Evolutionary conservation across 805 yeast genomes (phyloP).

Genomic region (Gaillardinia entomophila): DNA sequence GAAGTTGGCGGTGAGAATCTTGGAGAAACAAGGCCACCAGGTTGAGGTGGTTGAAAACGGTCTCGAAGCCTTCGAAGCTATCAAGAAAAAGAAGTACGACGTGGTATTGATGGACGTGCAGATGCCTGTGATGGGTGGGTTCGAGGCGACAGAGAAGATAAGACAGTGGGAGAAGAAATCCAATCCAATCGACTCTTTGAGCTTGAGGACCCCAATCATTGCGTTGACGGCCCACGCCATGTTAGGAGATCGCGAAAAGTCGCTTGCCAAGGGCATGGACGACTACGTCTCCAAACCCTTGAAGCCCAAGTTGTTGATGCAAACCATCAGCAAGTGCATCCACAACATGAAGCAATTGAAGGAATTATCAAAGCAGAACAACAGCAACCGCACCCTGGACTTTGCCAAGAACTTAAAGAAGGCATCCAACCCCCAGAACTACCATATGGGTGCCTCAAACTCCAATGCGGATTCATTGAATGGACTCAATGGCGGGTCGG

Average conservation of each 20-base stretch:
- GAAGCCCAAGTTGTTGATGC: conserved; percentile 76
- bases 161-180: conserved; percentile 83
- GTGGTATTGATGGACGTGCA: conserved; percentile 90
- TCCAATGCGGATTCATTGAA: conserved; percentile 4
- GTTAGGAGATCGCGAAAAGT: conserved; percentile 87
- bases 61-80: conserved; percentile 72
- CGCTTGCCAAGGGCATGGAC: conserved; percentile 87
- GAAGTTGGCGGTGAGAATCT: conserved; percentile 76
- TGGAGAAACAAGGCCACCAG: conserved; percentile 80
- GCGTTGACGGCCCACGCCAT: conserved; percentile 92
- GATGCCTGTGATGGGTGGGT: conserved; percentile 95
- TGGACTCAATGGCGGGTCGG: conserved; percentile 6
- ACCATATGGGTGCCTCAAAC: conserved; percentile 5
- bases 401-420: conserved; percentile 42
- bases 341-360: conserved; percentile 61
- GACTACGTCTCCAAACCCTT: conserved; percentile 85
- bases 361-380: conserved; percentile 46
- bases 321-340: conserved; percentile 79
- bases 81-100: conserved; percentile 62
- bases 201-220: conserved; percentile 78
- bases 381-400: conserved; percentile 37
- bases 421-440: conserved; percentile 22
- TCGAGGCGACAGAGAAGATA: conserved; percentile 82
- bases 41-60: conserved; percentile 88
- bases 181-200: conserved; percentile 62